phyloP scores from a whole-genome alignment of 2,329 filamentous ascomycete genomes.

The Botrytis medusae region DNA sequence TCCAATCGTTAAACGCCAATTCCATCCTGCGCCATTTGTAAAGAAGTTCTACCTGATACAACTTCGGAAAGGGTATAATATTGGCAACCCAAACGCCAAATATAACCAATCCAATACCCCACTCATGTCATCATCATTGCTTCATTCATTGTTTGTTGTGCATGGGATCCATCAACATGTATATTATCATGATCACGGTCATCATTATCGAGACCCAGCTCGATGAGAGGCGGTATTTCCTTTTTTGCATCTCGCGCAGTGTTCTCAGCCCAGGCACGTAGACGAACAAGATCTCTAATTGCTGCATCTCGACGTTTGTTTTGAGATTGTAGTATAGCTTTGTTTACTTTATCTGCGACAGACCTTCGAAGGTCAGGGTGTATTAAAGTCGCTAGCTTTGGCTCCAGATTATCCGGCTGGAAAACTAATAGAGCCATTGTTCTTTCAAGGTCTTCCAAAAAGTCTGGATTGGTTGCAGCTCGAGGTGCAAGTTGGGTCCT shows the following conservation, averaged over 20 bases:
- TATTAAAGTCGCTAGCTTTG: constrained; percentile 72
- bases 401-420: constrained; percentile 73
- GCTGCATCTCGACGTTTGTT: constrained; percentile 75
- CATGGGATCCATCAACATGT: constrained; percentile 34
- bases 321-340: constrained; percentile 76
- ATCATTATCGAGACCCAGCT: constrained; percentile 37
- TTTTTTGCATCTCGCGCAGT: constrained; percentile 39
- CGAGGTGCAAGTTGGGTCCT: constrained; percentile 83
- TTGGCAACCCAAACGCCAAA: constrained; percentile 10
- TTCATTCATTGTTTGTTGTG: constrained; percentile 23
- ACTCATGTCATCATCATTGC: constrained; percentile 37
- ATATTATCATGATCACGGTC: constrained; percentile 32
- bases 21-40: background rate
- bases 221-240: constrained; percentile 37
- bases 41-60: constrained; percentile 5
- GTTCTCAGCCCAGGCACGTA: constrained; percentile 80
- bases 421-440: constrained; percentile 94
- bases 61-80: constrained; percentile 19
- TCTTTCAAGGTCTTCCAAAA: constrained; percentile 82
- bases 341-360: constrained; percentile 87
- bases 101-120: background rate
- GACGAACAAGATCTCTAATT: constrained; percentile 75
- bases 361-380: constrained; percentile 75
- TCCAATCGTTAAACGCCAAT: background rate
- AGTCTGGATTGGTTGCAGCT: constrained; percentile 76